Evolutionary conservation across 2,329 filamentous ascomycete genomes (phyloP), one percentile per base, ranked within the genome.

Genomic region (Sporothrix sp.): DNA sequence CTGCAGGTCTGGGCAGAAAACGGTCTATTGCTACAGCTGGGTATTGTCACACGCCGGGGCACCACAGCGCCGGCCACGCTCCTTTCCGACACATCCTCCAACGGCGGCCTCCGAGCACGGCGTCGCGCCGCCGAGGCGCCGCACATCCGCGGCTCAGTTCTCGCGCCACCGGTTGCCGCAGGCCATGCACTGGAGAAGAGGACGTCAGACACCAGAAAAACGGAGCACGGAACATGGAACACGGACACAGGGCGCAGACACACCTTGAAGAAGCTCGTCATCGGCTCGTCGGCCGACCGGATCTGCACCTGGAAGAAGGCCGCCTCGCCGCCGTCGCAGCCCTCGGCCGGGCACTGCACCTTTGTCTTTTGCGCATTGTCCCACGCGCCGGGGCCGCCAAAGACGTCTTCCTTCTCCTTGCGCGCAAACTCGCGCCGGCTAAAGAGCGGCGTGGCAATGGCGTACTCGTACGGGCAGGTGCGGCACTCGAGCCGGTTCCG

Each of bases 231-330:
- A 14, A 30, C 13, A 39, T 5, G 11, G 43, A 32, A 9, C 30
- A n/a, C 47, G 36, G 16, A 32, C 7, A 28, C 10, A 44, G 2
- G 21, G 14, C 11, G 32, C n/a, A n/a, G 21, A 57, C 64, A 39
- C 62, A 87, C 85, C 79, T 89, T 93, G 70, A 84, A 94, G 69
- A 97, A 97, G 54, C 82, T 91, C 58, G 93, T 98, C 86, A 95
- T 96, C 54, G 93, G 93, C 75, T 98, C 93, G 70, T 98, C 93
- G 48, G 93, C 93, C 73, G 88, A 95, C 60, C 93, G 82, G 69
- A 97, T 97, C 76, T 98, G 93, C 60, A 97, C 82, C 74, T 95
- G 88, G 73, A 90, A 95, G 72, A 91, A 97, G 57, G 90, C 94
- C 3, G 93, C 93, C 71, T 88, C 81, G 54, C 81, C 76, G 56